Percentiles rank a stretch among this genome's conserved stretches.
Conservation (phyloP, 164 flowering plant genomes). For the Dillenia turbinata region DNA sequence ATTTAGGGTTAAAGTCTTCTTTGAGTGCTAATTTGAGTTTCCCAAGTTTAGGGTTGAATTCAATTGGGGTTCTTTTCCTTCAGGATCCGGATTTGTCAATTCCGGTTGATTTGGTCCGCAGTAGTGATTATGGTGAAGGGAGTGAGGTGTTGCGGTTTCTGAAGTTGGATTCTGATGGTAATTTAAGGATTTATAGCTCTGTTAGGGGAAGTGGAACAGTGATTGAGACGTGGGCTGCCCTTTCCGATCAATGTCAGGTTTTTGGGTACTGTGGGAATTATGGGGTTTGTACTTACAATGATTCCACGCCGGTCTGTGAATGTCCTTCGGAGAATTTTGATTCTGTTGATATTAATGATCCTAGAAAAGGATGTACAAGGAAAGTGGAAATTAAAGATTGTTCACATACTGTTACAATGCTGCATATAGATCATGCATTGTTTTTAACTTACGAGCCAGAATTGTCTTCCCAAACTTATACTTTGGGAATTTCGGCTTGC, state of each 20-base stretch:
- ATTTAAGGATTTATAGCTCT: conserved; percentile 72
- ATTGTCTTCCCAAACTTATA: conserved; percentile 23
- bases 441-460: conserved; percentile 70
- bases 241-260: conserved; percentile 68
- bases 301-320: conserved; percentile 46
- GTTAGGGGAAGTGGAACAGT: conserved; percentile 22
- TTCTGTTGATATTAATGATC: conserved; percentile 45
- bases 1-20: conserved; percentile 36
- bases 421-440: conserved; percentile 43
- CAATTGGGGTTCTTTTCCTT: conserved; percentile 49
- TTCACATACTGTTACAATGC: conserved; percentile 39
- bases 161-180: conserved; percentile 75
- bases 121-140: conserved; percentile 72
- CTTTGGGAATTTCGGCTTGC: conserved; percentile 36
- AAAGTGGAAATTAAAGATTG: conserved; percentile 57
- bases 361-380: conserved; percentile 70
- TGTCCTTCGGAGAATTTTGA: conserved; percentile 80
- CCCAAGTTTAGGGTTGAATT: conserved; percentile 42
- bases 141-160: conserved; percentile 46
- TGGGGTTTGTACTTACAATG: conserved; percentile 55
- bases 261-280: conserved; percentile 77
- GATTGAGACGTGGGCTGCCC: conserved; percentile 65
- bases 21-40: conserved; percentile 23
- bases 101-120: conserved; percentile 37
- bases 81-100: conserved; percentile 28